Conservation (phyloP, 495 filamentous ascomycete genomes). For the Ramalina peruviana region DNA sequence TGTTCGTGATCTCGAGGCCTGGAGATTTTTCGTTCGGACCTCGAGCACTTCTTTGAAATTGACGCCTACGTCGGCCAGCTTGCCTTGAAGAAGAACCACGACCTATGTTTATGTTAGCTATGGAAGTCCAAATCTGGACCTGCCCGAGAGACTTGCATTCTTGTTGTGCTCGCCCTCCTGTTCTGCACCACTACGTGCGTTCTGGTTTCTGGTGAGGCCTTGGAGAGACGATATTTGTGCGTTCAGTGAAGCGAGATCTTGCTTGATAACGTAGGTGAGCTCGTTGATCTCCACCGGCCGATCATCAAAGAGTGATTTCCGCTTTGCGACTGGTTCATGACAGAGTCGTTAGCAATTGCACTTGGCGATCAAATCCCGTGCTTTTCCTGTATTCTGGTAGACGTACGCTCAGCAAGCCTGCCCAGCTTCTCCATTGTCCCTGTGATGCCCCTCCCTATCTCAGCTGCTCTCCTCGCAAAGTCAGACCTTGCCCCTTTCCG, state of each 20-base stretch:
- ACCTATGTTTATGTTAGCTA: conserved; percentile 33
- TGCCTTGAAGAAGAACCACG: conserved; percentile 81
- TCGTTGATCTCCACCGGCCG: conserved; percentile 92
- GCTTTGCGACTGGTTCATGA: conserved; percentile 59
- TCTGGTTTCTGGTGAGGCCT: conserved; percentile 49
- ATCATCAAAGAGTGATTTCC: conserved; percentile 96
- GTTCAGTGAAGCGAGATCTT: conserved; percentile 84
- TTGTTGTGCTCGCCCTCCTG: conserved; percentile 96
- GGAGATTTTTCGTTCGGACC: conserved; percentile 95
- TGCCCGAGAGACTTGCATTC: conserved; percentile 40
- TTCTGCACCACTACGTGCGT: conserved; percentile 38
- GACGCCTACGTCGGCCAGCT: conserved; percentile 80
- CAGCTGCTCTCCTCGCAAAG: conserved; percentile 77
- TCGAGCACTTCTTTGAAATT: conserved; percentile 98
- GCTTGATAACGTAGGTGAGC: conserved; percentile 91
- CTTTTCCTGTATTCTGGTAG: background rate
- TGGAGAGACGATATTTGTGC: conserved; percentile 73
- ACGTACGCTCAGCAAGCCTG: conserved; percentile 66
- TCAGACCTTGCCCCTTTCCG: conserved; percentile 46
- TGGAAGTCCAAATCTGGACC: background rate
- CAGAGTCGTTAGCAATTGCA: background rate
- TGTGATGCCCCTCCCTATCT: conserved; percentile 81
- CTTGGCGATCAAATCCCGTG: background rate
- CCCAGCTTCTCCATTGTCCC: conserved; percentile 89
- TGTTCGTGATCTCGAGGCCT: conserved; percentile 78